Percentiles rank a stretch among this genome's conserved stretches.
Conservation (phyloP, 2,329 filamentous ascomycete species). For the Penicillium sp. region DNA sequence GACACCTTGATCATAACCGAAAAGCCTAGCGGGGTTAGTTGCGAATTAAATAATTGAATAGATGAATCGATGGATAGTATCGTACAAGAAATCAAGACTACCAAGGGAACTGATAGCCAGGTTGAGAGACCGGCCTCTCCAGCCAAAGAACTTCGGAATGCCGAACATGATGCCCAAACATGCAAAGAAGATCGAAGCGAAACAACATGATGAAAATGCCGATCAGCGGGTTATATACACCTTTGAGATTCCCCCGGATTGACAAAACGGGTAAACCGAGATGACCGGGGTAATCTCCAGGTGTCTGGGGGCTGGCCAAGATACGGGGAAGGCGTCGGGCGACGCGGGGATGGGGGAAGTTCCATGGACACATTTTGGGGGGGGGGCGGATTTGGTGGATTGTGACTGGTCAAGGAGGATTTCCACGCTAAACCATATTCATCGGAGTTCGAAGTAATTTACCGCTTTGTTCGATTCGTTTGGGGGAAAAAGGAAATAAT, state of each 20-base stretch:
- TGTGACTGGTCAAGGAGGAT: conserved; percentile 5
- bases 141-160: conserved; percentile 24
- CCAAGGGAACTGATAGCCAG: conserved; percentile 37
- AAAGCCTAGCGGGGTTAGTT: conserved; percentile 21
- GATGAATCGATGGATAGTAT: background rate
- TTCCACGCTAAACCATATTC: background rate
- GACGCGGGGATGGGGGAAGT: conserved; percentile 13
- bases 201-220: conserved; percentile 2
- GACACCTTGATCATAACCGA: conserved; percentile 36
- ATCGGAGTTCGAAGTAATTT: background rate
- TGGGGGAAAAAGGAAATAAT: too few species aligned
- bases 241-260: conserved; percentile 13
- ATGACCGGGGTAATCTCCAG: conserved; percentile 4
- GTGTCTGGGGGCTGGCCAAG: conserved; percentile 19
- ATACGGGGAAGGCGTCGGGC: conserved; percentile 17
- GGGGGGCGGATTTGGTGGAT: background rate
- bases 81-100: conserved; percentile 34
- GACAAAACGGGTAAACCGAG: conserved; percentile 23
- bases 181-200: conserved; percentile 3
- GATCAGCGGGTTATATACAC: conserved; percentile 20
- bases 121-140: conserved; percentile 22
- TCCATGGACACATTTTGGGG: background rate
- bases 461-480: background rate
- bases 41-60: background rate
- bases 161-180: conserved; percentile 21